Base-by-base conservation (phyloP, 2,329 filamentous ascomycete genomes). In the Fusarium sp. region DNA sequence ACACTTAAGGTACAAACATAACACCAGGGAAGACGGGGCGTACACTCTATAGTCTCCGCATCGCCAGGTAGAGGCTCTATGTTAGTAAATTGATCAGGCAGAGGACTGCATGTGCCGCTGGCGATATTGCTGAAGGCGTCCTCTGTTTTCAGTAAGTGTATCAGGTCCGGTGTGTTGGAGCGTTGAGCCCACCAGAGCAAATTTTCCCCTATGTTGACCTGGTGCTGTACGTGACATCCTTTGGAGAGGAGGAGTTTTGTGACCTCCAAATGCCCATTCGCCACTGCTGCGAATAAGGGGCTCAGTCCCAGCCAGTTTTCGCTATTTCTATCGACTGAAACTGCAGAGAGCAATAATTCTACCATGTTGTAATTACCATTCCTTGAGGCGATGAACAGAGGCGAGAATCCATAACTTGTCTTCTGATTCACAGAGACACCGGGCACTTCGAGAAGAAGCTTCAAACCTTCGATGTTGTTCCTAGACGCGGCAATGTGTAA, bases 51-150 rank as follows among this genome's bases (percentile, higher is more conserved):
- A 7, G 11, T 16, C 1, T 7, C 6, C 10, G 39, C 45, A 4
- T 42, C 6, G 0, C 10, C 5, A 0, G 7, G 0, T 0, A 21
- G 7, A 7, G 39, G n/a, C 19, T 21, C 2, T 2, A 18, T 2
- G 1, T 1, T 10, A 7, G 4, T 14, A 3, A n/a, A 19, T 11
- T 11, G 4, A 1, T 9, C 18, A 23, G 9, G 10, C 1, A 15
- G 7, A 8, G 23, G 2, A 4, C 10, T 11, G 2, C 11, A 8
- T 16, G 6, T 2, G 8, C 2, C 16, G 2, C 9, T 29, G 0
- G 1, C 3, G 7, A 16, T 23, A 19, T 4, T 3, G 3, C 0
- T 0, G 0, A 49, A 16, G 11, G 7, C 0, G 18, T 29, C 2
- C 1, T 6, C 23, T 7, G 12, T 2, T 11, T 23, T 0, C 9